Base-by-base conservation (phyloP, 2,329 filamentous ascomycete genomes). In the Diaporthe citri region DNA sequence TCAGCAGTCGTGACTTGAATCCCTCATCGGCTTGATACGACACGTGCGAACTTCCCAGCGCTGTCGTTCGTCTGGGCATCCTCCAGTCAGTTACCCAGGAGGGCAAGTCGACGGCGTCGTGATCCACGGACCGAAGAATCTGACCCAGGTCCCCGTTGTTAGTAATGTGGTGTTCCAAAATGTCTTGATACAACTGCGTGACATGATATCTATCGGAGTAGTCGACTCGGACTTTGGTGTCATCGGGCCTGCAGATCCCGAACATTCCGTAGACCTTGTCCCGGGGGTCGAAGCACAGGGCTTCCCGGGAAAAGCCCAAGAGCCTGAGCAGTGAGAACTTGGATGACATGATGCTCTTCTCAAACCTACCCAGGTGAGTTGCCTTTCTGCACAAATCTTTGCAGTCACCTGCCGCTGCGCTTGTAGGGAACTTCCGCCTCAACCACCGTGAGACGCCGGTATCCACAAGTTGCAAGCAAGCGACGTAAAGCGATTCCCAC, bases 181-280 rank as follows among this genome's bases (percentile, higher is more conserved):
- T 6, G 20, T 57, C 55, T 36, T 57, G 55, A 57, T 13, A 57
- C 20, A 57, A 25, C 34, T 57, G 31, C 31, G 20, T 22, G 8
- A n/a, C 55, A 36, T 10, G 31, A 13, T 57, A 57, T 22, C 4
- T 39, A n/a, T n/a, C 20, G 20, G 31, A 36, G 4, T 57, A 57
- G 20, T 57, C 55, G 31, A 57, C 56, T 12, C 20, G 56, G 56
- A 59, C 20, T 3, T 13, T n/a, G 55, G 10, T 36, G 9, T 13
- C 4, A 15, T 15, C 20, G 12, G 20, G 10, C 2, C 15, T 31
- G 12, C 31, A 36, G 4, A 59, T 36, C 4, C 56, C 56, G 10
- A 59, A 39, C 56, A 59, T 59, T 15, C 56, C 31, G 12, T 36
- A 59, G 56, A 39, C 56, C 56, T 36, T 59, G 56, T 59, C 56